phyloP scores from a whole-genome alignment of 2,329 filamentous ascomycete species.

The Microcyclospora tardicrescens region DNA sequence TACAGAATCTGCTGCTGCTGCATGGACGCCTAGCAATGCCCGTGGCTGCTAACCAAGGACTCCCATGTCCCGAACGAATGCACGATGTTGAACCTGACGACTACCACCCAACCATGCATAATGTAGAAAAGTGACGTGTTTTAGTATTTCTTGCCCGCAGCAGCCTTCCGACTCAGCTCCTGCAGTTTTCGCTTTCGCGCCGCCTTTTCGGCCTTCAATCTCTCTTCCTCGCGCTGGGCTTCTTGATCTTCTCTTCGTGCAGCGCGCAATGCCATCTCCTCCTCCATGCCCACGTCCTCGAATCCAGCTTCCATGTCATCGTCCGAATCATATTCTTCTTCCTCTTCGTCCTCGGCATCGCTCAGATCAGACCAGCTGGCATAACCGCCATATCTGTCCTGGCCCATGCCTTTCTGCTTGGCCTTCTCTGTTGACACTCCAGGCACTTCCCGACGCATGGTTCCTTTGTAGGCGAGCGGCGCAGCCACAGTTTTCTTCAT shows the following conservation, averaged over 20 bases:
- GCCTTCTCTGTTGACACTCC: slow-evolving; percentile 21
- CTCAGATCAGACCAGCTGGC: slow-evolving; percentile 26
- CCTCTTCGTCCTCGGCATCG: slow-evolving; percentile 36
- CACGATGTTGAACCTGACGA: too few species aligned
- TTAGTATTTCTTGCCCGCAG: slow-evolving; percentile 19
- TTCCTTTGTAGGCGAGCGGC: slow-evolving; percentile 30
- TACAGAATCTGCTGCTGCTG: too few species aligned
- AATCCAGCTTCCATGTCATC: slow-evolving; percentile 61
- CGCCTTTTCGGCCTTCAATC: slow-evolving; percentile 50
- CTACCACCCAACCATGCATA: too few species aligned
- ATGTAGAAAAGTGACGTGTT: neutral
- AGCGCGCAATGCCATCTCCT: slow-evolving; percentile 46
- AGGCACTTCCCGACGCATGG: slow-evolving; percentile 30
- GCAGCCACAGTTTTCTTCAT: slow-evolving; percentile 17
- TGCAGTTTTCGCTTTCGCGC: slow-evolving; percentile 32
- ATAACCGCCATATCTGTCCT: slow-evolving; percentile 27
- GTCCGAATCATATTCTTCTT: slow-evolving; percentile 59
- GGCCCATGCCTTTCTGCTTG: slow-evolving; percentile 21
- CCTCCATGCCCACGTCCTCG: slow-evolving; percentile 62
- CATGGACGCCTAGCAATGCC: too few species aligned
- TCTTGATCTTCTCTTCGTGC: slow-evolving; percentile 56
- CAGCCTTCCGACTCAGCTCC: slow-evolving; percentile 20
- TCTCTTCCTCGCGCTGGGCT: slow-evolving; percentile 49
- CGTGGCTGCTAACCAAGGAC: too few species aligned
- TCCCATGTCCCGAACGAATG: too few species aligned